Conservation (phyloP, 2,329 filamentous ascomycete species). For the Bertia moriformis region DNA sequence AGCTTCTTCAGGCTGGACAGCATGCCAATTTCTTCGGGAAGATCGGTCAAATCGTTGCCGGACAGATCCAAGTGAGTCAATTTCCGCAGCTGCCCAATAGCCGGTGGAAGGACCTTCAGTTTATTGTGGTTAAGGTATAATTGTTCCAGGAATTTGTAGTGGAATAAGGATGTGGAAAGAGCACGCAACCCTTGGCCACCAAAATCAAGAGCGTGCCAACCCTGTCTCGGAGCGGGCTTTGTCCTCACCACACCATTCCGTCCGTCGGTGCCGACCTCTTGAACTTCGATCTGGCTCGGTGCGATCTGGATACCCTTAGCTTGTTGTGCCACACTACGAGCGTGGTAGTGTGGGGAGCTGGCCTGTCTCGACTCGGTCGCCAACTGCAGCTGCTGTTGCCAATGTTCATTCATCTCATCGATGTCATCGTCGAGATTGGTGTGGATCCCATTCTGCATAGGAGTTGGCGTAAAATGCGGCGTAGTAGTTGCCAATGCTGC, state of each 20-base stretch:
- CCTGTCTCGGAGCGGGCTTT: conserved; percentile 29
- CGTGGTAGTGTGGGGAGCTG: conserved; percentile 37
- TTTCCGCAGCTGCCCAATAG: conserved; percentile 44
- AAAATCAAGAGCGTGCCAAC: conserved; percentile 52
- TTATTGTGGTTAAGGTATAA: conserved; percentile 56
- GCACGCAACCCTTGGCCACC: conserved; percentile 54
- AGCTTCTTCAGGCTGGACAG: conserved; percentile 49
- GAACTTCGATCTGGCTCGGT: neutral
- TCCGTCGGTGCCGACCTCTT: neutral
- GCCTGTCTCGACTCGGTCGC: conserved; percentile 35
- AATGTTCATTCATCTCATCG: conserved; percentile 21
- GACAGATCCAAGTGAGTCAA: conserved; percentile 50
- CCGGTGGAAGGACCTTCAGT: conserved; percentile 37
- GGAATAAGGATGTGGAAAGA: conserved; percentile 41
- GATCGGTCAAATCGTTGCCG: conserved; percentile 43
- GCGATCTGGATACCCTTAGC: neutral
- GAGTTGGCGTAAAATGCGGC: neutral
- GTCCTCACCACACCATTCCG: conserved; percentile 13
- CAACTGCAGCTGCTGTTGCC: conserved; percentile 46
- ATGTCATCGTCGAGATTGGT: neutral
- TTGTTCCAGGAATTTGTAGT: conserved; percentile 49
- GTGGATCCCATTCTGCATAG: neutral
- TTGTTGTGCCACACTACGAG: neutral
- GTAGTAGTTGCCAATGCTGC: neutral
- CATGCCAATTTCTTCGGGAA: conserved; percentile 57